These are phyloP conservation scores for Boletus chippewaensis DNA, from an alignment of 1,284 basidiomycete species.

Conservation along the genomic window DNA sequence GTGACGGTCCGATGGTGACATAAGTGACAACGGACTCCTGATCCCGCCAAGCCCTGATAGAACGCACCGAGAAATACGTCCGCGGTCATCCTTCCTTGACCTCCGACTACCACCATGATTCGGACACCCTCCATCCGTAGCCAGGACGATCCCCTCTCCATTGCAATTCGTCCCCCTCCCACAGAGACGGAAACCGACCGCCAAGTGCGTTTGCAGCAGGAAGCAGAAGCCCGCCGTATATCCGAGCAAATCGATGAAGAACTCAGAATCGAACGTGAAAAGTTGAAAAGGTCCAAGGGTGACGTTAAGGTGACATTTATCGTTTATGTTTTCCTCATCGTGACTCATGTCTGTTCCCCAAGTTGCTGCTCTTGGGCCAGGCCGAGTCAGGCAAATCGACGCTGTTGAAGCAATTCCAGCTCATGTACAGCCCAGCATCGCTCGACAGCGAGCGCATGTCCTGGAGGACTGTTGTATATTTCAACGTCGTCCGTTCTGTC, in stretches of 20 bases:
- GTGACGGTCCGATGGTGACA: constrained; percentile 14
- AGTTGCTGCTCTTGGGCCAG: constrained; percentile 74
- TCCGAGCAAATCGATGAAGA: constrained; percentile 78
- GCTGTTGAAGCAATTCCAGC: constrained; percentile 78
- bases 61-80: background rate
- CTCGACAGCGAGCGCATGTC: constrained; percentile 72
- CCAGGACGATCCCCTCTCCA: constrained; percentile 68
- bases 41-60: background rate
- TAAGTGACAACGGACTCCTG: background rate
- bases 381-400: constrained; percentile 81
- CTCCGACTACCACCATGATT: constrained; percentile 41
- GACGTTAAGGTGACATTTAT: constrained; percentile 59
- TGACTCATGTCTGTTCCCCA: constrained; percentile 19
- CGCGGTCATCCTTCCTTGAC: constrained; percentile 19
- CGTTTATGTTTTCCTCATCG: constrained; percentile 11
- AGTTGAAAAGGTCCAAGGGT: constrained; percentile 52
- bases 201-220: constrained; percentile 48
- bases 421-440: constrained; percentile 73
- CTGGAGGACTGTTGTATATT: constrained; percentile 78
- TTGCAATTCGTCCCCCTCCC: constrained; percentile 56
- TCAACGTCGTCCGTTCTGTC: constrained; percentile 72
- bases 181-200: constrained; percentile 64
- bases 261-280: constrained; percentile 59
- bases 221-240: constrained; percentile 65
- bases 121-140: constrained; percentile 62